These are phyloP conservation scores for Termitomyces sp. DNA, from an alignment of 1,284 basidiomycete genomes.

Conservation along the genomic window DNA sequence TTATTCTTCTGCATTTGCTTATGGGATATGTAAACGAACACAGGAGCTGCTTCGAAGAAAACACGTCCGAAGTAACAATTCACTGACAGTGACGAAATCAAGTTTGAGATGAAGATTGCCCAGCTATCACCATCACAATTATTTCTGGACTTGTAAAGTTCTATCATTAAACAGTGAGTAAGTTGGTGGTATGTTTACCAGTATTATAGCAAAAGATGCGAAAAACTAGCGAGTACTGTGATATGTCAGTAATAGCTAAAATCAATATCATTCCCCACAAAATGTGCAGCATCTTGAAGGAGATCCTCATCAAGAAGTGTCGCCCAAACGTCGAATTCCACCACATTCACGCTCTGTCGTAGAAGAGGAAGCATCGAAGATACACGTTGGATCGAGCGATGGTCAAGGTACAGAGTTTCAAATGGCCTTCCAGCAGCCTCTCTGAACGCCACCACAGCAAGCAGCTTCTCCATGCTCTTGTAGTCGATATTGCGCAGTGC, in stretches of 20 bases:
- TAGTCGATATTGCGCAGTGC: slow-evolving; percentile 14
- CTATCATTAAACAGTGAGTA: not conserved
- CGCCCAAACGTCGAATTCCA: slow-evolving; percentile 15
- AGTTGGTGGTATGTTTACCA: not conserved
- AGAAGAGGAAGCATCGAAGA: slow-evolving; percentile 3
- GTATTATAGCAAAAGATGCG: not conserved
- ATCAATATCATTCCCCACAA: slow-evolving; percentile 17
- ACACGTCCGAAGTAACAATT: no score
- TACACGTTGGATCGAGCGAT: slow-evolving; percentile 6
- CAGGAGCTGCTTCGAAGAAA: no score
- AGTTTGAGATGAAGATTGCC: not conserved
- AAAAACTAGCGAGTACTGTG: not conserved
- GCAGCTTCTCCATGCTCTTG: slow-evolving; percentile 7
- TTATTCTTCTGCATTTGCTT: not conserved
- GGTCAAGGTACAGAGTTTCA: slow-evolving; percentile 14
- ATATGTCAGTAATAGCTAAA: not conserved
- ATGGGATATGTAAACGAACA: not conserved
- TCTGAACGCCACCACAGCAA: slow-evolving; percentile 7
- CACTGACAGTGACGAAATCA: no score
- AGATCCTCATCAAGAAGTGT: slow-evolving; percentile 10
- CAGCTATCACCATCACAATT: not conserved
- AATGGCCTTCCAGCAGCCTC: slow-evolving; percentile 9
- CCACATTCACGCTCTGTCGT: slow-evolving; percentile 3
- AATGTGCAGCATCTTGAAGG: slow-evolving; percentile 10
- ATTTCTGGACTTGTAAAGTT: not conserved